phyloP scores from a whole-genome alignment of 2,329 filamentous ascomycete genomes.

The Ascochyta pisi region DNA sequence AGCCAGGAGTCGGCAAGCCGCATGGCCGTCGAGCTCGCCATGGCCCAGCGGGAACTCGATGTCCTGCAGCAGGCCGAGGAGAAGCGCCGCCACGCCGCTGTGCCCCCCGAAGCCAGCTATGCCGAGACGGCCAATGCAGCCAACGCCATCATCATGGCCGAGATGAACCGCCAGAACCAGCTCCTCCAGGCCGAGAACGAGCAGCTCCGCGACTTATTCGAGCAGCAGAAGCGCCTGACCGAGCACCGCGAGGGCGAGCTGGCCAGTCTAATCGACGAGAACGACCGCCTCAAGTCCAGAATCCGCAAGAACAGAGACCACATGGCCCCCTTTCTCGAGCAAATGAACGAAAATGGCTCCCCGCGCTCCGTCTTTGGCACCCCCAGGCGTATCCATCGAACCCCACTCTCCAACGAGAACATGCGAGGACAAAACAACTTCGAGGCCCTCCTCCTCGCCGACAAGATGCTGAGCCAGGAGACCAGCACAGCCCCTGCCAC shows the following conservation, averaged over 20 bases:
- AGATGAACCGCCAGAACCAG: conserved; percentile 64
- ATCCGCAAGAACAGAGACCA: conserved; percentile 91
- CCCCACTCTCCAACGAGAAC: conserved; percentile 55
- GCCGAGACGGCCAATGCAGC: conserved; percentile 58
- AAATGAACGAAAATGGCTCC: conserved; percentile 65
- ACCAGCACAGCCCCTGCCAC: conserved; percentile 77
- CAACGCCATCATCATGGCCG: conserved; percentile 63
- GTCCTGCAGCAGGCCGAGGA: conserved; percentile 78
- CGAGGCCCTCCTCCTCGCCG: conserved; percentile 75
- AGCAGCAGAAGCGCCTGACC: conserved; percentile 78
- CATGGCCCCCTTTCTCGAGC: conserved; percentile 63
- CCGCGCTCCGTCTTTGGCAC: conserved; percentile 65
- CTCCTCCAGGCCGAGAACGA: conserved; percentile 71
- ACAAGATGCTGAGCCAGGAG: conserved; percentile 79
- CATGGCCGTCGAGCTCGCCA: conserved; percentile 88
- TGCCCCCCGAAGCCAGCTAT: conserved; percentile 60
- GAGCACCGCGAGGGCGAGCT: conserved; percentile 79
- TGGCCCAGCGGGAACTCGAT: conserved; percentile 87
- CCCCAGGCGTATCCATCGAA: conserved; percentile 42
- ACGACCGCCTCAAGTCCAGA: conserved; percentile 76
- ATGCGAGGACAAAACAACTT: conserved; percentile 68
- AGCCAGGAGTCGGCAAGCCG: conserved; percentile 85
- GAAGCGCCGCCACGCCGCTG: conserved; percentile 65
- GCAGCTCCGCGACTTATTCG: conserved; percentile 68
- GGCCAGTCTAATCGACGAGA: conserved; percentile 74